Conservation (phyloP, 1,284 basidiomycete species). For the Cryptococcus hybrid region DNA sequence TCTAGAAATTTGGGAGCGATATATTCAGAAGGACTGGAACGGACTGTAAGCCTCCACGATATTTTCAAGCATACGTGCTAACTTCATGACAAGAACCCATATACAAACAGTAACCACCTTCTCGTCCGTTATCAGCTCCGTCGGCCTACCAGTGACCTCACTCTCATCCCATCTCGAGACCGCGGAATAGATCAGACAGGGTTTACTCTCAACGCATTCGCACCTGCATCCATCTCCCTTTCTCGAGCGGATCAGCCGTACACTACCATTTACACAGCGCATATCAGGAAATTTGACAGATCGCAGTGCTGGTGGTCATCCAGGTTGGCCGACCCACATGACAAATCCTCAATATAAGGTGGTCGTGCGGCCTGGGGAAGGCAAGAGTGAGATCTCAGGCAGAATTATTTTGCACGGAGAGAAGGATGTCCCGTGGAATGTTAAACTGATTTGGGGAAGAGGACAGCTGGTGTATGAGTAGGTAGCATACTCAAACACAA, state of each 20-base stretch:
- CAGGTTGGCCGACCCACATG: constrained; percentile 75
- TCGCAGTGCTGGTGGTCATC: constrained; percentile 80
- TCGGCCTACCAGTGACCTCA: constrained; percentile 18
- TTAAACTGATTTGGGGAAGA: constrained; percentile 70
- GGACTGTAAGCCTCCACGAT: not conserved
- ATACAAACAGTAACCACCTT: constrained; percentile 73
- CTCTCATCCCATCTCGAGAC: constrained; percentile 36
- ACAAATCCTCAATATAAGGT: constrained; percentile 85
- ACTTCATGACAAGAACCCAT: constrained; percentile 44
- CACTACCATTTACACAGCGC: constrained; percentile 34
- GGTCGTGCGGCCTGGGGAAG: constrained; percentile 53
- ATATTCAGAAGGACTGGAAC: not conserved
- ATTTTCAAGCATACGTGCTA: not conserved
- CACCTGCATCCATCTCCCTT: constrained; percentile 18
- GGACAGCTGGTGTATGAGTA: constrained; percentile 73
- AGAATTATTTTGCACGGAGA: constrained; percentile 60
- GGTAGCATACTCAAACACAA: constrained; percentile 27
- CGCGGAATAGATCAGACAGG: constrained; percentile 34
- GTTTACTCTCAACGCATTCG: constrained; percentile 43
- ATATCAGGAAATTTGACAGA: constrained; percentile 63
- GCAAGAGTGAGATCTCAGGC: constrained; percentile 49
- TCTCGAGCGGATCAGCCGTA: constrained; percentile 28
- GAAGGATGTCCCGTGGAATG: constrained; percentile 70
- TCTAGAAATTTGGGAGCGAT: not conserved
- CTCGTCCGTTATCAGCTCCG: constrained; percentile 56